Percentiles rank a stretch among this genome's conserved stretches.
phyloP scores from a whole-genome alignment of 139 green algal species.

The Micractinium sp. region DNA sequence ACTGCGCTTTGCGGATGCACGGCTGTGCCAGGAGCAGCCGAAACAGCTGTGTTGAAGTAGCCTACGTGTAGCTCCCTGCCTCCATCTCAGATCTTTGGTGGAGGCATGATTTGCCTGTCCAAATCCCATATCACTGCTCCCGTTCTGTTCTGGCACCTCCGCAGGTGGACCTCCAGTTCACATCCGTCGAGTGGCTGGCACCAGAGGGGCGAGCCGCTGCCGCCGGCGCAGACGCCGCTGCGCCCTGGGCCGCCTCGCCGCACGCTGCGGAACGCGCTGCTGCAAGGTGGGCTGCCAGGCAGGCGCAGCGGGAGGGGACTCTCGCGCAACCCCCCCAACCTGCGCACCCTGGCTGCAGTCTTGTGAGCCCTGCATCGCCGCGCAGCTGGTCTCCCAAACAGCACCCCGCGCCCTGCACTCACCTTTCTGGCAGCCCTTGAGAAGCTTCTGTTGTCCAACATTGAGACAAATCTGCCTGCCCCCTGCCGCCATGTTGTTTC shows the following conservation, averaged over 20 bases:
- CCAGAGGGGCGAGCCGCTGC: not conserved
- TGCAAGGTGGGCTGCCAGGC: not conserved
- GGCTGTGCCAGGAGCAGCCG: too few relatives aligned
- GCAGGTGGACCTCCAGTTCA: slow-evolving; percentile 80
- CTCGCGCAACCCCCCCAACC: too few relatives aligned
- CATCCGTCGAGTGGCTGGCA: slow-evolving; percentile 79
- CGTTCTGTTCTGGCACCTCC: too few relatives aligned
- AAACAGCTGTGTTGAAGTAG: too few relatives aligned
- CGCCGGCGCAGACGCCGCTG: not conserved
- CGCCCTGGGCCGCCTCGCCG: slow-evolving; percentile 5
- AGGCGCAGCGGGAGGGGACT: not conserved
- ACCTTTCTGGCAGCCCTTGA: not conserved
- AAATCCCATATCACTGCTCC: too few relatives aligned
- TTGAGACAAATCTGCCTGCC: too few relatives aligned
- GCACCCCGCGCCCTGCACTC: not conserved
- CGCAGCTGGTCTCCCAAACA: not conserved
- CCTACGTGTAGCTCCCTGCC: too few relatives aligned
- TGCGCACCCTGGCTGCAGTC: not conserved
- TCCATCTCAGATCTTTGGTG: too few relatives aligned
- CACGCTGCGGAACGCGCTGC: slow-evolving; percentile 3
- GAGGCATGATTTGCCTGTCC: too few relatives aligned
- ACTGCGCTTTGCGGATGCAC: too few relatives aligned
- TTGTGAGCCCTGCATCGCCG: not conserved
- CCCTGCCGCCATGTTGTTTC: too few relatives aligned
- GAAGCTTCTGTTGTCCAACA: too few relatives aligned